Conservation (phyloP, 2,329 filamentous ascomycete species). For the Endoconidiophora laricicola region DNA sequence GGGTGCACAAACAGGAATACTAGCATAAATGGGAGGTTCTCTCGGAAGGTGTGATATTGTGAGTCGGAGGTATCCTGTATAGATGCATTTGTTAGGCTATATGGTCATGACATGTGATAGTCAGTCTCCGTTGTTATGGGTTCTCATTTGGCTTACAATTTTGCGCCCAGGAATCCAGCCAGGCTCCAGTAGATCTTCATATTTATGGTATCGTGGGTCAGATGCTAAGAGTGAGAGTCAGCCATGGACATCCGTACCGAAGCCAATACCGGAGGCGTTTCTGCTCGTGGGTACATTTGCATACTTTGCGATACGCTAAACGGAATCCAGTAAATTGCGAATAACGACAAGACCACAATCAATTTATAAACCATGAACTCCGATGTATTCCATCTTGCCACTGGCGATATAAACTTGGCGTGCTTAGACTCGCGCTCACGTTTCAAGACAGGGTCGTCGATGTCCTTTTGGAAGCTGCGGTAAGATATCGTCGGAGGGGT, state of each 20-base stretch:
- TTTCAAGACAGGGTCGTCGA: slow-evolving; percentile 23
- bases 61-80: slow-evolving; percentile 71
- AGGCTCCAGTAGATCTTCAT: slow-evolving; percentile 49
- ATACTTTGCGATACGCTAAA: slow-evolving; percentile 71
- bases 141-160: slow-evolving; percentile 42
- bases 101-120: background rate
- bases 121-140: background rate
- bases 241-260: slow-evolving; percentile 12
- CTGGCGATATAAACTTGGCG: slow-evolving; percentile 29
- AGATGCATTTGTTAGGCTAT: background rate
- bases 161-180: slow-evolving; percentile 90
- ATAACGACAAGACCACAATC: slow-evolving; percentile 48
- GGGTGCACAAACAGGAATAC: slow-evolving; percentile 64
- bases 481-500: slow-evolving; percentile 53
- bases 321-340: slow-evolving; percentile 81
- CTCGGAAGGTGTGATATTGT: slow-evolving; percentile 73
- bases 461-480: slow-evolving; percentile 23
- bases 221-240: slow-evolving; percentile 37
- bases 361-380: slow-evolving; percentile 76
- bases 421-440: slow-evolving; percentile 19
- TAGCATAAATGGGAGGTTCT: slow-evolving; percentile 69
- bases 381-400: slow-evolving; percentile 66
- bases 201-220: slow-evolving; percentile 67
- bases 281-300: slow-evolving; percentile 16
- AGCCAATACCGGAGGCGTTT: background rate